phyloP scores from a whole-genome alignment of 495 filamentous ascomycete species.

The Aspergillus panamensis region DNA sequence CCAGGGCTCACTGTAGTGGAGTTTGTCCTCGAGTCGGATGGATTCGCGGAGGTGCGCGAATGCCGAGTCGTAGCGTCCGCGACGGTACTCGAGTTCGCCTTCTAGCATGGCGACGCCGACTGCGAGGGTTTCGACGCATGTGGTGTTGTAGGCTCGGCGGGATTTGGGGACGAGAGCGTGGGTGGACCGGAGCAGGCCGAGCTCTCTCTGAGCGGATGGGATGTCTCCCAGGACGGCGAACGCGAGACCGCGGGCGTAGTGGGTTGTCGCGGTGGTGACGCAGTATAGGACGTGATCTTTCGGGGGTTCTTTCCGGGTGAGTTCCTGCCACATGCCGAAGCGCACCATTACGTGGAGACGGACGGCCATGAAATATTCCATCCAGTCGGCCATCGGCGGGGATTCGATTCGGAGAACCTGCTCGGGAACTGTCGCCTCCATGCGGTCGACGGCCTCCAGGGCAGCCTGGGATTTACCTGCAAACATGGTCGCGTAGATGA shows the following conservation, averaged over 20 bases:
- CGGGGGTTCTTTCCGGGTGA: constrained; percentile 46
- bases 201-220: constrained; percentile 41
- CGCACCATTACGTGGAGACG: constrained; percentile 60
- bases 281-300: constrained; percentile 53
- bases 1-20: constrained; percentile 67
- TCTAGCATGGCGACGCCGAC: constrained; percentile 61
- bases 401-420: constrained; percentile 51
- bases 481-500: constrained; percentile 67
- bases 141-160: constrained; percentile 59
- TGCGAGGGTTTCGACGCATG: constrained; percentile 50
- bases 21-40: constrained; percentile 50
- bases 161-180: constrained; percentile 39
- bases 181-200: constrained; percentile 43
- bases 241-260: constrained; percentile 62
- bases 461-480: constrained; percentile 52
- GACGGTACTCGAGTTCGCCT: constrained; percentile 63
- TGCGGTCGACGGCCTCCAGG: constrained; percentile 44
- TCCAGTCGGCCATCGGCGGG: constrained; percentile 62
- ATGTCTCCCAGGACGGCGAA: constrained; percentile 51
- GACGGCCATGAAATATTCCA: constrained; percentile 58
- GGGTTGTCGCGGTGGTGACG: constrained; percentile 54
- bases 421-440: constrained; percentile 54
- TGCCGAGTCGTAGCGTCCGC: constrained; percentile 48
- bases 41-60: constrained; percentile 51
- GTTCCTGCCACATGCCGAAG: constrained; percentile 61